Base-by-base conservation (phyloP, 495 filamentous ascomycete species). In the Diplogelasinospora grovesii region DNA sequence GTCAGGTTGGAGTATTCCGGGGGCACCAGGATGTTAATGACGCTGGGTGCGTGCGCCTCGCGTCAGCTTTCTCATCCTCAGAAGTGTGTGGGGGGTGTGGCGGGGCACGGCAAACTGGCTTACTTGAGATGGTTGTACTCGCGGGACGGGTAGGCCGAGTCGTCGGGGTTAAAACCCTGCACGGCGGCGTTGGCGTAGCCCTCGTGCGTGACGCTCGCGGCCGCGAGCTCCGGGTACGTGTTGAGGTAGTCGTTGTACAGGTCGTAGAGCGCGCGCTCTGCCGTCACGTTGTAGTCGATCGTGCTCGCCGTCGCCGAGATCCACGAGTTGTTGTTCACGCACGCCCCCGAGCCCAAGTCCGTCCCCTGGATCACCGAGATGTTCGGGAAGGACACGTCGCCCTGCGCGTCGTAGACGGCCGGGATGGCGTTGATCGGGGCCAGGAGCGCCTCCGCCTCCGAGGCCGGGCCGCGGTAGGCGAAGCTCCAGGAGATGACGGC, bases 121-220 rank as follows among this genome's bases (percentile, higher is more conserved):
- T 14, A 54, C 50, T 46, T 16, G 13, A 77, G 58, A 0, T 77
- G 31, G 22, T 65, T 71, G 9, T 60, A 44, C 4, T 38, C 28
- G 0, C 75, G 65, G 20, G 39, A 53, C 4, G 73, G 59, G 39
- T 66, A 74, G 0, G 74, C 73, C 19, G 63, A 71, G 2, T 58
- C 54, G 6, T 57, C 50, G 20, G 27, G 32, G 2, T 54, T 43
- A 0, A 76, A 49, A 0, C 53, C 54, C 18, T 69, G 56, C 0
- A 79, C 70, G 0, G 59, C 73, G 10, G 65, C 43, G 3, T 50
- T 31, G 4, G 71, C 60, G 52, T 77, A 78, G 3, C 66, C 69
- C 48, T 79, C 77, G 16, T 78, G 70, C 45, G 74, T 60, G 45
- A 71, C 62, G 22, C 69, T 47, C 4, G 70, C 70, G 21, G 45